Percentiles rank a stretch among this genome's conserved stretches.
phyloP scores from a whole-genome alignment of 495 filamentous ascomycete species.

The Penicillium atrosanguineum region DNA sequence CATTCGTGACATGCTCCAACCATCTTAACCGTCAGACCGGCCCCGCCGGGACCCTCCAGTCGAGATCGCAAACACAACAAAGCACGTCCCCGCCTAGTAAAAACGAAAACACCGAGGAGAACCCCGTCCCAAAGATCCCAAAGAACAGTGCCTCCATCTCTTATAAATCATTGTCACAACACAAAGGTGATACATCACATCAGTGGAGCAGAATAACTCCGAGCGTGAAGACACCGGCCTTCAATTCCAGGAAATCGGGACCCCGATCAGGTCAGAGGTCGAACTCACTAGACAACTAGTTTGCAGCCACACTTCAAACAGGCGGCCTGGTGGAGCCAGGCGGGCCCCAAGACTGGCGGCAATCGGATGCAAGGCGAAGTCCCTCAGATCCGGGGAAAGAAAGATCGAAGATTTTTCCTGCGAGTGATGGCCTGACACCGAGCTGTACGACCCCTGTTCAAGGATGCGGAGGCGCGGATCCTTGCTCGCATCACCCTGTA shows the following conservation, averaged over 20 bases:
- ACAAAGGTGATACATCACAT: neutral
- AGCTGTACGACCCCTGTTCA: conserved; percentile 21
- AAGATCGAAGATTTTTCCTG: conserved; percentile 19
- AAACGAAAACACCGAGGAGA: neutral
- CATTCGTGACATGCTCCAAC: neutral
- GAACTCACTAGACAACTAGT: neutral
- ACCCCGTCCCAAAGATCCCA: neutral
- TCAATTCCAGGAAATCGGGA: too few species aligned
- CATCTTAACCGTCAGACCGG: neutral
- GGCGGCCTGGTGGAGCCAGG: neutral
- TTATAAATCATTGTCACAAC: neutral
- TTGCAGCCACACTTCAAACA: neutral
- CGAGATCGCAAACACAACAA: neutral
- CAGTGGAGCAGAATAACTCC: neutral
- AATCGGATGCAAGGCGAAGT: conserved; percentile 10
- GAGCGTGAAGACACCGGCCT: too few species aligned
- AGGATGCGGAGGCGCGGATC: conserved; percentile 13
- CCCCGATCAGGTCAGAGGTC: neutral
- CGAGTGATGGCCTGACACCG: conserved; percentile 22
- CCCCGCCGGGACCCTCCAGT: neutral
- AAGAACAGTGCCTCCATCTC: neutral
- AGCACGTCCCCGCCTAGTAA: neutral
- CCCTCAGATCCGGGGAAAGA: conserved; percentile 13
- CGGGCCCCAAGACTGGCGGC: neutral
- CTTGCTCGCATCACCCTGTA: conserved; percentile 17